Base-by-base conservation (phyloP, 192 early-diverging fungal genomes). In the Borealophlyctis nickersoniae region DNA sequence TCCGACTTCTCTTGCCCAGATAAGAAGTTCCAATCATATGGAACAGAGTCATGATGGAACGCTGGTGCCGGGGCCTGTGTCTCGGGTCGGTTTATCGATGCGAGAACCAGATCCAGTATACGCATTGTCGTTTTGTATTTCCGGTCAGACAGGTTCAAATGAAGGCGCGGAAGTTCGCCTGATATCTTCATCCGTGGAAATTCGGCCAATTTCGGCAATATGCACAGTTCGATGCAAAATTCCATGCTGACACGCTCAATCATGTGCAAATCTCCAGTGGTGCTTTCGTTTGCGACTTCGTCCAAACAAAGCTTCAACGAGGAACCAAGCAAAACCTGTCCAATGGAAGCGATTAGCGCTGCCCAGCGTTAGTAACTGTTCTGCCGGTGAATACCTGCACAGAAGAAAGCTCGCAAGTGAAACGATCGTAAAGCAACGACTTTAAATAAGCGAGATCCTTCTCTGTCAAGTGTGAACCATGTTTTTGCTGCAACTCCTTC, bases 71-170 rank as follows among this genome's bases (percentile, higher is more conserved):
- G 19, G 9, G 9, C 56, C 58, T 52, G 33, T 27, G 34, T 16
- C 39, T 32, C 23, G 45, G 32, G 35, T 45, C 50, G 11, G 2
- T 55, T 48, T 51, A 71, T 3, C 49, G 49, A 54, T 33, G 14
- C 62, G 11, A 52, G 30, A 27, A 92, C 82, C 36, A 88, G 74
- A 48, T 91, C 88, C 23, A 89, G 80, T 59, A 90, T 86, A 19
- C 69, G 75, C 92, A 95, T 96, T 4, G 96, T 77, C 0, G 86
- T 85, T 62, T 89, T 87, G 81, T 96, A 95, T 71, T 98, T 98
- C 55, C 86, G 78, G 72, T 98, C 93, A 0, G 94, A 96, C 31
- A 98, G 86, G 70, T 92, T 96, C 26, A 96, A 70, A 54, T 92
- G 86, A 33, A 98, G 65, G 22, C 90, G 70, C 0, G 94, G 92